These are phyloP conservation scores for Acer yangbiense DNA, from an alignment of 345 rosid genomes.

Conservation along the genomic window DNA sequence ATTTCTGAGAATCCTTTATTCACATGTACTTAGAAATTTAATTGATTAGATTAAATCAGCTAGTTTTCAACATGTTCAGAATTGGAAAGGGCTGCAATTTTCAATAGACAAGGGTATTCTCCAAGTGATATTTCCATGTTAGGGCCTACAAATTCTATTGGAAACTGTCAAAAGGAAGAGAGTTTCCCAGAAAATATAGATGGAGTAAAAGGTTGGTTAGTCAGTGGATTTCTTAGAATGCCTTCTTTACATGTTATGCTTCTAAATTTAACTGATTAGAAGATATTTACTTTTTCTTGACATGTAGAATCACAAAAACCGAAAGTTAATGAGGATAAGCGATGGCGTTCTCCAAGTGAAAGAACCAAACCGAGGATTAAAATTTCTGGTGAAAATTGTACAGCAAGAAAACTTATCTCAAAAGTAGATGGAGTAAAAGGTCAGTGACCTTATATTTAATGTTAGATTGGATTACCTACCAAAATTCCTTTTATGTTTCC, in stretches of 20 bases:
- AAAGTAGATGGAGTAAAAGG: constrained; percentile 15
- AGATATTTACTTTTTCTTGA: neutral
- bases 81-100: constrained; percentile 10
- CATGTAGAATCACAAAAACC: neutral
- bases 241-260: neutral
- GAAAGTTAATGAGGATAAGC: constrained; percentile 19
- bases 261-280: neutral
- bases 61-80: constrained; percentile 21
- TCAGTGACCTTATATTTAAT: neutral
- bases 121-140: neutral
- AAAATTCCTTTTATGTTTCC: neutral
- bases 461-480: constrained; percentile 10
- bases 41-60: constrained; percentile 16
- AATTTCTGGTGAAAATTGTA: neutral
- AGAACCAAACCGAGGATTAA: constrained; percentile 11
- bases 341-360: constrained; percentile 21
- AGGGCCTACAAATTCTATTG: neutral
- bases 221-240: neutral
- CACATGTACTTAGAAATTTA: neutral
- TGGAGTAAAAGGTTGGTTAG: neutral
- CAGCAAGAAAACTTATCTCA: constrained; percentile 21
- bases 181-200: neutral
- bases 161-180: neutral
- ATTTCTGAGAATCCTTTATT: constrained; percentile 1
- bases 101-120: too few species aligned